These are phyloP conservation scores for Phytophthora sojae DNA, from an alignment of 352 stramenopile species.

Conservation along the genomic window DNA sequence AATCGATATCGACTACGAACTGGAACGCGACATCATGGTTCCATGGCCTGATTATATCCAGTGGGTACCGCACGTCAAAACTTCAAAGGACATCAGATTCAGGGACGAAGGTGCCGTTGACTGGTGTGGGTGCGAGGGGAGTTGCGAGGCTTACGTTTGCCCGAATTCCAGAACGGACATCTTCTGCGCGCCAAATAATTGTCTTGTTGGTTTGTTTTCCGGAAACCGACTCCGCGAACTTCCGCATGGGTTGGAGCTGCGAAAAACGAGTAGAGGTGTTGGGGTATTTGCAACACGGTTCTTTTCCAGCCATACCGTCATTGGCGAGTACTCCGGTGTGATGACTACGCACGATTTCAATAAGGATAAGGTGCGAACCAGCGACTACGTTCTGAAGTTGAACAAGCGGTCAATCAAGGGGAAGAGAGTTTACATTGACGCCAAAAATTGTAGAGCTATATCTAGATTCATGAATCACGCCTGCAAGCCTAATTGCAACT, in stretches of 20 bases:
- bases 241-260: neutral
- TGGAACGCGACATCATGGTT: neutral
- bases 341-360: neutral
- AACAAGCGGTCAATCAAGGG: neutral
- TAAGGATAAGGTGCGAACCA: neutral
- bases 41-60: neutral
- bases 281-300: neutral
- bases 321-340: neutral
- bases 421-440: neutral
- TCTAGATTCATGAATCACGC: neutral
- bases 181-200: neutral
- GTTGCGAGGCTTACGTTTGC: neutral
- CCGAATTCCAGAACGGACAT: neutral
- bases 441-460: neutral
- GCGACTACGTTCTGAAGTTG: conserved; percentile 1
- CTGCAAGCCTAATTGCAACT: neutral
- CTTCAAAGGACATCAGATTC: neutral
- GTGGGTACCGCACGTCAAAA: neutral
- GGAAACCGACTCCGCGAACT: neutral
- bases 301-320: neutral
- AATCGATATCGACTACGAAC: neutral
- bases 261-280: neutral
- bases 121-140: neutral
- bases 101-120: neutral
- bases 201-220: neutral